These are phyloP conservation scores for Aureobasidium sp. DNA, from an alignment of 2,329 filamentous ascomycete species.

Conservation along the genomic window DNA sequence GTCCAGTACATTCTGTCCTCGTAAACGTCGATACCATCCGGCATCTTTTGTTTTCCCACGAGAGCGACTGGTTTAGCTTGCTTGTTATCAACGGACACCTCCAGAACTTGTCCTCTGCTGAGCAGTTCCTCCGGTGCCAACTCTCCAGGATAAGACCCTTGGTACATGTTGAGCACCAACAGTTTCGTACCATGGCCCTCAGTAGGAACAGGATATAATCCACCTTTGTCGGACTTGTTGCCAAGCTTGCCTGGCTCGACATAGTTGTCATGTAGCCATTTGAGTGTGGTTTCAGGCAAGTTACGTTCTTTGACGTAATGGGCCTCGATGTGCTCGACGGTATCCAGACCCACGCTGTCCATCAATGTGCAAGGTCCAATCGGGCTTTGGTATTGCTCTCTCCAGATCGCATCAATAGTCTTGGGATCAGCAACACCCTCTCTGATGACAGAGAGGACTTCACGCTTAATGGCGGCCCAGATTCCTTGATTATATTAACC, in stretches of 20 bases:
- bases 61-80: neutral
- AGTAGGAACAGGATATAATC: neutral
- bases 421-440: conserved; percentile 10
- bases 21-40: conserved; percentile 25
- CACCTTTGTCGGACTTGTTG: conserved; percentile 14
- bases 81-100: neutral
- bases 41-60: neutral
- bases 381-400: conserved; percentile 26
- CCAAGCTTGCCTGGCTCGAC: conserved; percentile 42
- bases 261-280: conserved; percentile 39
- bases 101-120: neutral
- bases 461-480: too few species aligned
- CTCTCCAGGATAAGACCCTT: neutral
- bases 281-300: conserved; percentile 31
- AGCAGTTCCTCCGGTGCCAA: neutral
- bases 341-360: conserved; percentile 41
- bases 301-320: conserved; percentile 45
- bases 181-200: neutral
- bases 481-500: too few species aligned
- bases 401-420: conserved; percentile 42
- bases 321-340: conserved; percentile 44
- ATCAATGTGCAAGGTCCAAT: conserved; percentile 15
- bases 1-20: conserved; percentile 26
- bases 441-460: neutral
- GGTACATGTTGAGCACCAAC: neutral